phyloP scores from a whole-genome alignment of 768 basidiomycete genomes.

The Tylopilus rubrobrunneus region DNA sequence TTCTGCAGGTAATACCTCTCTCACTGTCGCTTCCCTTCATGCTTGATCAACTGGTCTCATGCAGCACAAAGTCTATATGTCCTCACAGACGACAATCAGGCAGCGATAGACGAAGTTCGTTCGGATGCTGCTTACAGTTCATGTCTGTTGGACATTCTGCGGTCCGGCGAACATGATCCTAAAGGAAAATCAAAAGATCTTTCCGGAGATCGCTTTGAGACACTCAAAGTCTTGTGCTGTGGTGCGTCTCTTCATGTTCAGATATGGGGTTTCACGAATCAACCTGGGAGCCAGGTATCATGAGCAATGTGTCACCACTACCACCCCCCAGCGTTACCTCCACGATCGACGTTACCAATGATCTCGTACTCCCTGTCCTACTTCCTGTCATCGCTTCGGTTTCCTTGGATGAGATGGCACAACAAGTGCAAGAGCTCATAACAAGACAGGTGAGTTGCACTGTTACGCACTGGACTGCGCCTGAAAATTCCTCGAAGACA shows the following conservation, averaged over 20 bases:
- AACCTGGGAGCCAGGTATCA: constrained; percentile 48
- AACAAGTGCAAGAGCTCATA: constrained; percentile 49
- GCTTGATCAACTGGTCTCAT: neutral
- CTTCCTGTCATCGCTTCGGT: constrained; percentile 60
- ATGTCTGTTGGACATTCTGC: constrained; percentile 62
- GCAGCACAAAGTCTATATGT: constrained; percentile 91
- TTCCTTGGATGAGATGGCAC: constrained; percentile 49
- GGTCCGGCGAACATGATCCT: constrained; percentile 27
- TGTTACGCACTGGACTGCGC: neutral
- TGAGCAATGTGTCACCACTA: constrained; percentile 74
- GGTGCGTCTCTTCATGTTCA: constrained; percentile 42
- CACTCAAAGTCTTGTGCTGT: constrained; percentile 64
- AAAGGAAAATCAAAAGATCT: constrained; percentile 41
- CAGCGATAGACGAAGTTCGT: constrained; percentile 63
- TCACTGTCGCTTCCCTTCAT: neutral
- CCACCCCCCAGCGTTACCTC: constrained; percentile 64
- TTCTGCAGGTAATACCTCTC: constrained; percentile 62
- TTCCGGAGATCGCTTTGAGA: constrained; percentile 45
- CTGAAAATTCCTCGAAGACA: constrained; percentile 32
- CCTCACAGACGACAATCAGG: constrained; percentile 85
- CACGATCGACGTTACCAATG: constrained; percentile 64
- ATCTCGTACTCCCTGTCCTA: constrained; percentile 67
- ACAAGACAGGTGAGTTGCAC: constrained; percentile 42
- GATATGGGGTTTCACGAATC: neutral
- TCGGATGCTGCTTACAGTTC: constrained; percentile 57